Conservation (phyloP, 2,329 filamentous ascomycete species). For the Hirsutella thompsonii region DNA sequence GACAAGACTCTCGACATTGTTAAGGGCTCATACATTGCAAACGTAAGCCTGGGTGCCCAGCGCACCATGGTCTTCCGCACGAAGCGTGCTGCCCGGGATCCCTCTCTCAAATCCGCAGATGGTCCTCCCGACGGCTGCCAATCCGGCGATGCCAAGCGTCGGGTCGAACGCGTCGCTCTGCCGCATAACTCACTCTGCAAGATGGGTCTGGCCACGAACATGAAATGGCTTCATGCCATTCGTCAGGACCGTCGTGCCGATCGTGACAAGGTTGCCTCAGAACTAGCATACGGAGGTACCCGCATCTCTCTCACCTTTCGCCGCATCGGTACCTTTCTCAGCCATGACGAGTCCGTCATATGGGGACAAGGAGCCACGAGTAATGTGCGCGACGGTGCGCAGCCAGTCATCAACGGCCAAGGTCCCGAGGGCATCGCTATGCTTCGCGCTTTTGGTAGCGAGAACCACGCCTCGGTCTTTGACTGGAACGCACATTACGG, state of each 20-base stretch:
- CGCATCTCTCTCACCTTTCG: conserved; percentile 91
- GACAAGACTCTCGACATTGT: conserved; percentile 94
- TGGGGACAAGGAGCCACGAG: conserved; percentile 83
- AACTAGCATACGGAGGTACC: conserved; percentile 59
- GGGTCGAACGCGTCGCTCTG: conserved; percentile 55
- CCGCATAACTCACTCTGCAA: conserved; percentile 84
- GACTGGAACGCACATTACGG: conserved; percentile 70
- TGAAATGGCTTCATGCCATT: conserved; percentile 85
- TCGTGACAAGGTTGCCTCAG: conserved; percentile 53
- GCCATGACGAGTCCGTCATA: conserved; percentile 50
- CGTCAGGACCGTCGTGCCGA: conserved; percentile 66
- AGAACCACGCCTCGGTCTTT: conserved; percentile 65
- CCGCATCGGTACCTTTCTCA: conserved; percentile 73
- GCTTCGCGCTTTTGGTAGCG: conserved; percentile 67
- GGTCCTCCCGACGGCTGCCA: not conserved
- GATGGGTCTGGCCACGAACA: conserved; percentile 71
- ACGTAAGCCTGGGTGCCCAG: conserved; percentile 85
- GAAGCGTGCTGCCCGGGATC: conserved; percentile 47
- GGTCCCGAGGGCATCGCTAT: conserved; percentile 52
- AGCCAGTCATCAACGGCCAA: conserved; percentile 56
- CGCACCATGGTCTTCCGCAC: conserved; percentile 81
- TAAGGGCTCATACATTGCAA: conserved; percentile 71
- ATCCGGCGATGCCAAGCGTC: conserved; percentile 19
- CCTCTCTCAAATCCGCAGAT: conserved; percentile 6
- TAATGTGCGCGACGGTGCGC: conserved; percentile 50